Base-by-base conservation (phyloP, 2,329 filamentous ascomycete genomes). In the Sclerotinia glacialis region DNA sequence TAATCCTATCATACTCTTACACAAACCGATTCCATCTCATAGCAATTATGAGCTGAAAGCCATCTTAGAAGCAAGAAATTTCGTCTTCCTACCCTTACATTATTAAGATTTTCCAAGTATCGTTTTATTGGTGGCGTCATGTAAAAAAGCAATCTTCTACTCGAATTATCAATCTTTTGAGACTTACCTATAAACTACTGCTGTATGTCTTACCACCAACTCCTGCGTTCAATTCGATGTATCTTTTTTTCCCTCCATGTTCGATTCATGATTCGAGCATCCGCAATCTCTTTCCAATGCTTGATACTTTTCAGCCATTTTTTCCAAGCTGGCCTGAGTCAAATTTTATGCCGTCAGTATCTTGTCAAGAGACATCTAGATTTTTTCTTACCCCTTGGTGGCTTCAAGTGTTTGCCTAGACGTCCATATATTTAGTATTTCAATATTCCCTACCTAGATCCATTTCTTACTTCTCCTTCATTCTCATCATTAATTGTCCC, bases 401-500 rank as follows among this genome's bases (percentile, higher is more conserved):
- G 52, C 40, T 65, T 28, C 16, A 53, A 42, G 60, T 16, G 53
- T 31, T 31, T 53, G 23, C 23, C 47, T 18, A 26, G 23, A 26
- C 9, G 7, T 31, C n/a, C 34, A 42, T 42, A n/a, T 62, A 53
- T 65, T 59, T 65, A 65, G 42, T 65, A 65, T 65, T 42, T 58
- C 62, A 59, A 49, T 65, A 59, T n/a, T 59, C 62, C 34, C 23
- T 28, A 16, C 62, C 62, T 58, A 28, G 2, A 18, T 49, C 31
- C 52, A 34, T 49, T 49, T 49, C 44, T 26, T 16, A 37, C 42
- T 50, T 26, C 18, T 49, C 40, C n/a, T 56, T 40, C 40, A 47
- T 65, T 65, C 52, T 37, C 52, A 58, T 65, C 42, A 21, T 59
- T 21, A 12, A 59, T 50, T 40, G 42, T 37, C 52, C 42, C 40